Base-by-base conservation (phyloP, 2,329 filamentous ascomycete genomes). In the Podosphaera xanthii region DNA sequence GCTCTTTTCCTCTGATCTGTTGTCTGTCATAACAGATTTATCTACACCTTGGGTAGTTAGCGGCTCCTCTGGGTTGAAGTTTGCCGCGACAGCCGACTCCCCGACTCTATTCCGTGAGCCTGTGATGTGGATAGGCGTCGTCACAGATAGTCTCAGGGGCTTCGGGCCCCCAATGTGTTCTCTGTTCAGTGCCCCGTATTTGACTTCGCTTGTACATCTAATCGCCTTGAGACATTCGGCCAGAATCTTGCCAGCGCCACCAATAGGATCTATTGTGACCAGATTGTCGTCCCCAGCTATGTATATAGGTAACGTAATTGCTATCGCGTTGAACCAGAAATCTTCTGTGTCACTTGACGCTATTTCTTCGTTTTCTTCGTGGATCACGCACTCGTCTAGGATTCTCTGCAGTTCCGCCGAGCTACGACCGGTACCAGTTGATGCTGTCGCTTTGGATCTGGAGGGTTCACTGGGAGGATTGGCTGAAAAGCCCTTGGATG, bases 221-320 rank as follows among this genome's bases (percentile, higher is more conserved):
- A 80, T 66, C 2, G 74, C 72, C 10, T 71, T 64, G 10, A 77
- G 69, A 2, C 80, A 68, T 3, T 75, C 70, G 6, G 70, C 67
- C 8, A 75, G 72, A 61, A 79, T 70, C 4, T 60, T 60, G 64
- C 70, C 65, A 65, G 75, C 73, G 54, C 72, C 70, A 3, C 68
- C 67, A 4, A 71, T 66, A 1, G 73, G 70, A 4, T 72, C 70
- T 2, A 71, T 65, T 0, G 69, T 64, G 30, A 77, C 65, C 56
- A 76, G 65, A 66, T 81, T 81, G 67, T 74, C 70, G 67, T 71
- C 71, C 61, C 73, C 74, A 44, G 68, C 67, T 63, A 81, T 70
- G 61, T 64, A 70, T 64, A 79, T 66, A 0, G 74, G 71, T 14
- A 74, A 72, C 63, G 74, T 73, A 69, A 81, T 75, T 14, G 68